Base-by-base conservation (phyloP, 108 stramenopile genomes). In the Schizochytrium sp. region DNA sequence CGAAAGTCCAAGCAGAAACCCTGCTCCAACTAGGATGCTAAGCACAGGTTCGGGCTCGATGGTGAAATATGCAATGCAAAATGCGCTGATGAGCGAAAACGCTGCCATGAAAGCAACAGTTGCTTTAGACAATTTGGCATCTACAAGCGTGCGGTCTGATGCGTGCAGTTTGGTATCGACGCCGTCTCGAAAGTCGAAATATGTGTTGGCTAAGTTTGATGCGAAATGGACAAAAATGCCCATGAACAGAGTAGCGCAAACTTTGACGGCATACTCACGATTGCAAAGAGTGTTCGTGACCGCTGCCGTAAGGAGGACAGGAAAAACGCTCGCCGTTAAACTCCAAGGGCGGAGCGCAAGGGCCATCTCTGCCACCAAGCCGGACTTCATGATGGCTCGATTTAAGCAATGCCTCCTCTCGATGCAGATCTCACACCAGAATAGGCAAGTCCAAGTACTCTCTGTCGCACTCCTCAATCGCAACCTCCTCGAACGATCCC, bases 171-270 rank as follows among this genome's bases (percentile, higher is more conserved):
- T 7, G 5, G 90, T 91, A 87, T 92, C 92, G 8, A 92, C 91
- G 60, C 92, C 92, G 38, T 91, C 87, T 38, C 46, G 42, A 47
- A 55, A 90, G 90, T 92, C 92, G 15, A 88, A 89, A 90, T 90
- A 90, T 38, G 90, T 92, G 57, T 92, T 92, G 47, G 91, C 88
- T 17, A 92, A 88, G 90, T 92, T 92, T 0, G 91, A 90, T 15
- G 91, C 72, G 45, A 91, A 88, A 47, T 92, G 92, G 69, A 92
- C 50, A n/a, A 87, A 49, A 17, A 92, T 56, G 19, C 72, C 88
- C 91, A 92, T 89, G 44, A 88, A 46, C 87, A 92, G 28, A 12
- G 69, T 41, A 45, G 55, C 44, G 40, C 44, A 3, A 41, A 87
- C 15, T 15, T 4, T 15, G 0, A 38, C 42, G 42, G 64, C 42